Conservation (phyloP, 805 yeast species). For the Candida koratica region DNA sequence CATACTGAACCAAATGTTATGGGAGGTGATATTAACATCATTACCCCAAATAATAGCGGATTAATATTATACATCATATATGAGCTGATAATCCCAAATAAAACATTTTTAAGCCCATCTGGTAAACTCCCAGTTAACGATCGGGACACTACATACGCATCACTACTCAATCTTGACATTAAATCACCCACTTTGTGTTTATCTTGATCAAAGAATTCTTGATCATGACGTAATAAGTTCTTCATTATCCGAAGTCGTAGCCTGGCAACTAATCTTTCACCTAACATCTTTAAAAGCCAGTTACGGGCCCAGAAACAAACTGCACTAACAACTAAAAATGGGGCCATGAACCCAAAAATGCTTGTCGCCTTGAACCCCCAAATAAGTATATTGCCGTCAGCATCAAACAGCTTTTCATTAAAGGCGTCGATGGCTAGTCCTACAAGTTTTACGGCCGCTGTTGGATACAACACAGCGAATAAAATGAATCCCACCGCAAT, state of each 20-base stretch:
- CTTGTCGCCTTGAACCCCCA: constrained; percentile 45
- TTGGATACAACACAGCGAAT: constrained; percentile 43
- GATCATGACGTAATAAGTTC: constrained; percentile 38
- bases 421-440: constrained; percentile 44
- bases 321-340: constrained; percentile 41
- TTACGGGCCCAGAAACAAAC: constrained; percentile 46
- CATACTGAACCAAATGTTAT: constrained; percentile 43
- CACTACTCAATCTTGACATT: constrained; percentile 41
- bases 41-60: constrained; percentile 40
- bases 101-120: constrained; percentile 41
- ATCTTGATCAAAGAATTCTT: constrained; percentile 40
- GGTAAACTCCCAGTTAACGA: constrained; percentile 43
- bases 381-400: constrained; percentile 36
- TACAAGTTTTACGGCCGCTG: constrained; percentile 40
- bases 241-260: constrained; percentile 41
- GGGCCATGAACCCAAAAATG: constrained; percentile 40
- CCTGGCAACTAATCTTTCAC: constrained; percentile 43
- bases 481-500: constrained; percentile 39
- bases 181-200: constrained; percentile 46
- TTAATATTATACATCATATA: constrained; percentile 44
- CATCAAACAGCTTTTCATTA: constrained; percentile 31
- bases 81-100: constrained; percentile 39
- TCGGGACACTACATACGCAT: constrained; percentile 44
- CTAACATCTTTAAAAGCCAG: constrained; percentile 39
- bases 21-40: constrained; percentile 44